These are phyloP conservation scores for Murraya paniculata DNA, from an alignment of 345 rosid species.

Conservation along the genomic window DNA sequence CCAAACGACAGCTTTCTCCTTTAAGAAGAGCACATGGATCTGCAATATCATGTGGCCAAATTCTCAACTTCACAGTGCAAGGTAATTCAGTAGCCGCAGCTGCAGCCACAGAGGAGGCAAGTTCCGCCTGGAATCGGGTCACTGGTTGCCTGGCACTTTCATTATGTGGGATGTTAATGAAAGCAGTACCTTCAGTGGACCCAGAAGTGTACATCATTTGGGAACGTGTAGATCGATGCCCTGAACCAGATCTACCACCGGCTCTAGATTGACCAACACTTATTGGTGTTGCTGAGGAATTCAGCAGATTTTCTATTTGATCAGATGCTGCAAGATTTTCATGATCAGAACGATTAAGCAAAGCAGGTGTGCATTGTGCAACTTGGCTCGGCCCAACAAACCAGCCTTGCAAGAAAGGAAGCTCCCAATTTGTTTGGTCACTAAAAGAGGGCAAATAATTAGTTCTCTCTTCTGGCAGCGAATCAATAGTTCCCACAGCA, in stretches of 20 bases:
- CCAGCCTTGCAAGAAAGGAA: conserved; percentile 78
- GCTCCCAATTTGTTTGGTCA: conserved; percentile 58
- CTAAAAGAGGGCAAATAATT: conserved; percentile 41
- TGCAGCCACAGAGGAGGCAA: conserved; percentile 72
- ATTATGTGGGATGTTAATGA: conserved; percentile 31
- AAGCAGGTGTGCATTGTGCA: conserved; percentile 21
- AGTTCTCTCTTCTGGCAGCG: conserved; percentile 41
- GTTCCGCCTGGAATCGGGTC: conserved; percentile 62
- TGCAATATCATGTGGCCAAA: conserved; percentile 81
- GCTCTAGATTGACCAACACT: conserved; percentile 22
- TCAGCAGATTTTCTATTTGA: conserved; percentile 25
- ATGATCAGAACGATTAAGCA: conserved; percentile 25
- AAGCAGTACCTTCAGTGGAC: conserved; percentile 34
- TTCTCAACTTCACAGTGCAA: conserved; percentile 86
- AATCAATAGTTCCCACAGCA: conserved; percentile 45
- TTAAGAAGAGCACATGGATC: conserved; percentile 64
- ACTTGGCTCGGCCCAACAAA: conserved; percentile 68
- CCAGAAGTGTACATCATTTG: conserved; percentile 37
- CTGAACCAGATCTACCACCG: conserved; percentile 38
- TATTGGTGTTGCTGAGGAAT: conserved; percentile 34
- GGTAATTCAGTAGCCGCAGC: conserved; percentile 89
- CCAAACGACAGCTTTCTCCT: conserved; percentile 62
- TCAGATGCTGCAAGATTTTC: conserved; percentile 27
- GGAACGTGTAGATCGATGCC: conserved; percentile 32
- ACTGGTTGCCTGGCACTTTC: conserved; percentile 48